Conservation (phyloP, 306 rosid species). For the Gastrolobium villosum region DNA sequence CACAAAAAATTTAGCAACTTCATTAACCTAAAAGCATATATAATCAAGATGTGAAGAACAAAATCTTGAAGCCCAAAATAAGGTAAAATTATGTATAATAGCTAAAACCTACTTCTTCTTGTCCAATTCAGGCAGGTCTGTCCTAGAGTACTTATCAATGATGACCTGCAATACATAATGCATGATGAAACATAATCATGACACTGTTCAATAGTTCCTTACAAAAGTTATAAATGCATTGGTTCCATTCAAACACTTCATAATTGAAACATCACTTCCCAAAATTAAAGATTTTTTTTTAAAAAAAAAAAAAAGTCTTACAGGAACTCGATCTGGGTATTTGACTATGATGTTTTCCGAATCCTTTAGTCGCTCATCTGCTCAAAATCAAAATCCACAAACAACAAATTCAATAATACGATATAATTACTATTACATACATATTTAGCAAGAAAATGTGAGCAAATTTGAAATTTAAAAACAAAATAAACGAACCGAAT, state of each 20-base stretch:
- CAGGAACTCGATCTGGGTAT: constrained; percentile 61
- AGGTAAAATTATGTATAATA: not conserved
- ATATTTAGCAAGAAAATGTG: not conserved
- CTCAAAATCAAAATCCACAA: constrained; percentile 19
- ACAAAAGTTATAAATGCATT: not conserved
- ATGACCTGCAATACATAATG: constrained; percentile 53
- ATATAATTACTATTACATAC: not conserved
- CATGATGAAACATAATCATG: not conserved
- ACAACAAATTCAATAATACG: not conserved
- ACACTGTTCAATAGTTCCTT: not conserved
- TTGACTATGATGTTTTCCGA: constrained; percentile 52
- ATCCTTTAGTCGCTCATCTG: constrained; percentile 58
- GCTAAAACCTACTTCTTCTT: constrained; percentile 59
- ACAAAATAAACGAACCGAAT: constrained; percentile 46
- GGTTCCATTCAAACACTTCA: not conserved
- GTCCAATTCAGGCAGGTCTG: constrained; percentile 64
- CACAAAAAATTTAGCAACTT: not conserved
- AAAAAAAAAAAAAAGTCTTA: constrained; percentile 29
- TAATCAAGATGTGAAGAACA: constrained; percentile 15
- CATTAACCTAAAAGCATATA: constrained; percentile 3
- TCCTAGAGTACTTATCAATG: constrained; percentile 57
- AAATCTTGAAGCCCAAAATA: not conserved
- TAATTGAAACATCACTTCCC: not conserved
- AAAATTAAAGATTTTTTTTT: not conserved
- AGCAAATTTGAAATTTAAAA: not conserved